phyloP scores from a whole-genome alignment of 116 monocot genomes.

The Phalaenopsis hybrid region DNA sequence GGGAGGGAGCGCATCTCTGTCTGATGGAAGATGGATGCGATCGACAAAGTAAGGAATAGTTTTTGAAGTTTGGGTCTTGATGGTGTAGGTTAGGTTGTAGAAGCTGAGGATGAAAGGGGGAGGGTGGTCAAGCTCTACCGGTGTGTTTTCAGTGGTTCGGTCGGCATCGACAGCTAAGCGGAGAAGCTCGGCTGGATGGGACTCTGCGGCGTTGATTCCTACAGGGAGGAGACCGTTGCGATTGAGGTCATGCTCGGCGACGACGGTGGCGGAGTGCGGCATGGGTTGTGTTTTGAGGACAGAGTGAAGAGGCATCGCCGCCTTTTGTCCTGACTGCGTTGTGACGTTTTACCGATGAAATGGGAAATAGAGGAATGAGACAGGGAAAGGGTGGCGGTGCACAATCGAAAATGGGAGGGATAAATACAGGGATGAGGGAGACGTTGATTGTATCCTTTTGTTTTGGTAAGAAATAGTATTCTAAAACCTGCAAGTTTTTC shows the following conservation, averaged over 20 bases:
- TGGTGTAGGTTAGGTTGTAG: constrained; percentile 38
- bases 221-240: neutral
- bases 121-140: neutral
- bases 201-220: neutral
- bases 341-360: no score
- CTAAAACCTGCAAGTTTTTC: no score
- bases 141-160: neutral
- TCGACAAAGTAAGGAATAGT: neutral
- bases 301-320: constrained; percentile 15
- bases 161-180: neutral
- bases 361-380: no score
- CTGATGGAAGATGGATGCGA: neutral
- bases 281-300: neutral
- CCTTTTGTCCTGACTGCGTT: neutral
- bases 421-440: no score
- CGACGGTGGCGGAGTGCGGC: neutral
- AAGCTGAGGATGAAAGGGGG: constrained; percentile 37
- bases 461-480: no score
- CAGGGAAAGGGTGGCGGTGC: no score
- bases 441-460: no score
- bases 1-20: neutral
- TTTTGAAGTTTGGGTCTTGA: constrained; percentile 12
- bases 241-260: neutral
- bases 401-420: no score
- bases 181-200: constrained; percentile 14